Conservation (phyloP, 169 alveolate species). For the Cyclospora cayetanensis region DNA sequence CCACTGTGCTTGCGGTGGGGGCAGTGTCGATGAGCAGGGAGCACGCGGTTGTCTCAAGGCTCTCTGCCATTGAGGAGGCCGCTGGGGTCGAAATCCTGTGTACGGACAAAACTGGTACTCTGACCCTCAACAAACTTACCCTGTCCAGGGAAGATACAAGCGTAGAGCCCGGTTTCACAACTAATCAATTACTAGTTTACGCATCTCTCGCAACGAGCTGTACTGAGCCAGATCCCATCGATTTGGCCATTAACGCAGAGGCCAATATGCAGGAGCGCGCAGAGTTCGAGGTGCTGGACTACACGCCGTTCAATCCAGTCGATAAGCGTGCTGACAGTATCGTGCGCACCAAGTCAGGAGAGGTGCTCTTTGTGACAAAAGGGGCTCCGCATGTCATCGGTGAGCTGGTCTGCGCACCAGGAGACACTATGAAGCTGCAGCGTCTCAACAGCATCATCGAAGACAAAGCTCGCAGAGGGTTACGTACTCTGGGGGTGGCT, state of each 20-base stretch:
- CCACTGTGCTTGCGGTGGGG: conserved; percentile 85
- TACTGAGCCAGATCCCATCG: conserved; percentile 72
- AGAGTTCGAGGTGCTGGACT: conserved; percentile 69
- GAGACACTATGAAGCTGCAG: conserved; percentile 28
- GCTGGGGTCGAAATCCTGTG: conserved; percentile 89
- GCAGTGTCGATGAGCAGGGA: conserved; percentile 83
- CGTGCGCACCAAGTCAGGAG: conserved; percentile 70
- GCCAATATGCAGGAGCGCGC: conserved; percentile 67
- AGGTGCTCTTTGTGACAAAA: conserved; percentile 64
- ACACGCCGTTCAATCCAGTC: conserved; percentile 79
- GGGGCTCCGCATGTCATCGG: conserved; percentile 80
- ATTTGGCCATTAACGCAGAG: conserved; percentile 55
- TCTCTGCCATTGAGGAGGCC: conserved; percentile 85
- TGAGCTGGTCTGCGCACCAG: conserved; percentile 73
- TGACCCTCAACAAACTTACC: conserved; percentile 88
- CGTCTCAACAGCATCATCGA: conserved; percentile 65
- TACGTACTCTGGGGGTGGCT: conserved; percentile 74
- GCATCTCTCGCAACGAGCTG: conserved; percentile 75
- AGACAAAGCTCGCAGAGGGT: conserved; percentile 68
- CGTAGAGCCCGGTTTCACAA: conserved; percentile 65
- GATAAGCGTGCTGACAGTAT: conserved; percentile 77
- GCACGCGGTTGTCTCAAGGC: conserved; percentile 84
- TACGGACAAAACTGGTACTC: conserved; percentile 94
- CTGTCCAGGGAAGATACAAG: conserved; percentile 73
- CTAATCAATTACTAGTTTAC: conserved; percentile 58